Percentiles rank a stretch among this genome's conserved stretches.
These are phyloP conservation scores for Phytophthora foliorum DNA, from an alignment of 352 stramenopile species.

Conservation along the genomic window DNA sequence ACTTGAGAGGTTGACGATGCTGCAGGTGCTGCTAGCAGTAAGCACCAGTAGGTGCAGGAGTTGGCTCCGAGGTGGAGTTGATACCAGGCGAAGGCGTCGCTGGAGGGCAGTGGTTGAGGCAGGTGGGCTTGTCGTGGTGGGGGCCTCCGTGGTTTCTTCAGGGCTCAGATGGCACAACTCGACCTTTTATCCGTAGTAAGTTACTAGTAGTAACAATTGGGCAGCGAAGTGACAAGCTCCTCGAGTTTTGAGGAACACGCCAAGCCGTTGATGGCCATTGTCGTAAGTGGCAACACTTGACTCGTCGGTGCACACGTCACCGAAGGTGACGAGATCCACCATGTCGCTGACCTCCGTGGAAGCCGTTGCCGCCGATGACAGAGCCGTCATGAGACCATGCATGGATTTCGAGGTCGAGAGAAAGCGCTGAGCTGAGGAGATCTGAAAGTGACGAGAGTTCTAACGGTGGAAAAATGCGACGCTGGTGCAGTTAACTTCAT, in stretches of 20 bases:
- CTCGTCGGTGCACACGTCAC: conserved; percentile 25
- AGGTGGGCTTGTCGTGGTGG: conserved; percentile 11
- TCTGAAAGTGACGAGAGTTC: conserved; percentile 8
- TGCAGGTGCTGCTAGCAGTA: conserved; percentile 20
- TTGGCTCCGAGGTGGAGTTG: conserved; percentile 26
- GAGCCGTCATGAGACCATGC: conserved; percentile 17
- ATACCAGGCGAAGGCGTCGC: conserved; percentile 1
- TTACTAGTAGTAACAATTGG: conserved; percentile 34
- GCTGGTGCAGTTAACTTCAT: conserved; percentile 2
- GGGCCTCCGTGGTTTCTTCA: conserved; percentile 11
- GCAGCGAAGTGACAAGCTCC: too few species aligned
- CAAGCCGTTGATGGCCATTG: too few species aligned
- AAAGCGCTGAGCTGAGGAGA: neutral
- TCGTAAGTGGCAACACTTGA: too few species aligned
- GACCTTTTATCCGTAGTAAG: too few species aligned
- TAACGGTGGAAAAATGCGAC: neutral
- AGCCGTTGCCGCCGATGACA: too few species aligned
- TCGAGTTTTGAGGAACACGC: too few species aligned
- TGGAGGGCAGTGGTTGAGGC: conserved; percentile 5
- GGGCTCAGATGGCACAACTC: too few species aligned
- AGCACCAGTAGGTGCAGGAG: conserved; percentile 14
- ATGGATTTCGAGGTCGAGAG: too few species aligned
- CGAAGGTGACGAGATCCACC: too few species aligned
- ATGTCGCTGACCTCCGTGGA: too few species aligned
- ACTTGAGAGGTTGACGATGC: conserved; percentile 12